Percentiles rank a stretch among this genome's conserved stretches.
These are phyloP conservation scores for Nepenthes alata DNA, from an alignment of 179 eudicot genomes.

Conservation along the genomic window DNA sequence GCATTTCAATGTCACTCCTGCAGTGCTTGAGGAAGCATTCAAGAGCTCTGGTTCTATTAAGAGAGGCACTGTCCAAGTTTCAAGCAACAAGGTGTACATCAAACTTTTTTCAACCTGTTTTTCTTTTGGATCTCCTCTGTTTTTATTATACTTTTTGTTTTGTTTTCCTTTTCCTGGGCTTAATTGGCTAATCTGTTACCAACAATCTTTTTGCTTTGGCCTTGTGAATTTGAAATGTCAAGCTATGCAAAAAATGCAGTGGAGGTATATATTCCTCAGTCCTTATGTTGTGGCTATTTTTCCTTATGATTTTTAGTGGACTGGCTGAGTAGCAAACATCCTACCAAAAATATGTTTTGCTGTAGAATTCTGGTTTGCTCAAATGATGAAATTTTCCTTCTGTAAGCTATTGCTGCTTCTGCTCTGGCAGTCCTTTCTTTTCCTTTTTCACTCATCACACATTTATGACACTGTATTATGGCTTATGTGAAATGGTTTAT, in stretches of 20 bases:
- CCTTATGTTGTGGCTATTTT: no score
- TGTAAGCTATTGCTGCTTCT: no score
- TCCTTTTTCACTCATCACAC: no score
- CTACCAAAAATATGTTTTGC: no score
- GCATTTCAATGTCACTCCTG: conserved; percentile 38
- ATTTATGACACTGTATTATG: no score
- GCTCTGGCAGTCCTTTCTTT: no score
- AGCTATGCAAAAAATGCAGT: conserved; percentile 54
- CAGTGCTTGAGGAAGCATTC: conserved; percentile 55
- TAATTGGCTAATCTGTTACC: background rate
- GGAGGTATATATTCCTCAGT: conserved; percentile 33
- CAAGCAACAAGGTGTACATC: conserved; percentile 43
- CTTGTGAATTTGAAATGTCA: conserved; percentile 84
- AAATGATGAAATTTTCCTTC: no score
- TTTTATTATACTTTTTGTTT: background rate
- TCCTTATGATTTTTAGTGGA: no score
- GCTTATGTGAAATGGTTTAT: no score
- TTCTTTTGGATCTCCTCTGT: no score
- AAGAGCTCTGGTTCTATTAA: conserved; percentile 67
- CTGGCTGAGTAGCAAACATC: no score
- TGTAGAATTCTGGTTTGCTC: no score
- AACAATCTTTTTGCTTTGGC: conserved; percentile 56
- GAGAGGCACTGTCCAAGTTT: conserved; percentile 69
- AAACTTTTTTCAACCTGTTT: background rate
- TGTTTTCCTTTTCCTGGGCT: background rate